Evolutionary conservation across 106 monocot species (phyloP).

Genomic region (Acorus gramineus): DNA sequence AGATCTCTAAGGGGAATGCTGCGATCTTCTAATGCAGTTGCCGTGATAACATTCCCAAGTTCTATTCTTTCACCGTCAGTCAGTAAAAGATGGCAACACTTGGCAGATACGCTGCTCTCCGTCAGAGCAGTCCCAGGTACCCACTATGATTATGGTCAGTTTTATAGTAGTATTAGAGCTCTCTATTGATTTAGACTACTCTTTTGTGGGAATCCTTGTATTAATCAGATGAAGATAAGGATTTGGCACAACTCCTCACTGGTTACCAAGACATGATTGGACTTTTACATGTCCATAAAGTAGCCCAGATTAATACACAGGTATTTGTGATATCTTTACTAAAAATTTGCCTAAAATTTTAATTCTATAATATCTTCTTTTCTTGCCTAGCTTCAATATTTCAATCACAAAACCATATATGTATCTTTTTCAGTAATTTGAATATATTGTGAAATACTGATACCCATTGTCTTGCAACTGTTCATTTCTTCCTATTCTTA

Average conservation of each 20-base stretch:
- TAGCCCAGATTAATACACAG: conserved; percentile 80
- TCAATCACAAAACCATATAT: too few relatives aligned
- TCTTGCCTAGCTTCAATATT: too few relatives aligned
- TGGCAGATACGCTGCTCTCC: conserved; percentile 86
- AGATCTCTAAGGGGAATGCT: conserved; percentile 73
- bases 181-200: neutral
- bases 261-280: conserved; percentile 99
- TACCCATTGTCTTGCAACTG: too few relatives aligned
- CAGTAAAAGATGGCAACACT: conserved; percentile 90
- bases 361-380: too few relatives aligned
- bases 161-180: neutral
- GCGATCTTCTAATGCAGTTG: conserved; percentile 79
- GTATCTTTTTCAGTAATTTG: too few relatives aligned
- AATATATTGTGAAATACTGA: too few relatives aligned
- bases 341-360: neutral
- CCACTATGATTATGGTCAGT: conserved; percentile 2
- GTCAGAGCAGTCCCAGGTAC: conserved; percentile 82
- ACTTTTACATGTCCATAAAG: conserved; percentile 87
- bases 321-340: conserved; percentile 9
- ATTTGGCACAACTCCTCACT: conserved; percentile 79
- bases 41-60: conserved; percentile 75
- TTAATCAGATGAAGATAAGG: conserved; percentile 80
- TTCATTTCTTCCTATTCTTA: too few relatives aligned
- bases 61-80: conserved; percentile 56
- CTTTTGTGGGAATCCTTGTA: neutral